These are phyloP conservation scores for Globisporangium abappressorium DNA, from an alignment of 352 stramenopile genomes.

Conservation along the genomic window DNA sequence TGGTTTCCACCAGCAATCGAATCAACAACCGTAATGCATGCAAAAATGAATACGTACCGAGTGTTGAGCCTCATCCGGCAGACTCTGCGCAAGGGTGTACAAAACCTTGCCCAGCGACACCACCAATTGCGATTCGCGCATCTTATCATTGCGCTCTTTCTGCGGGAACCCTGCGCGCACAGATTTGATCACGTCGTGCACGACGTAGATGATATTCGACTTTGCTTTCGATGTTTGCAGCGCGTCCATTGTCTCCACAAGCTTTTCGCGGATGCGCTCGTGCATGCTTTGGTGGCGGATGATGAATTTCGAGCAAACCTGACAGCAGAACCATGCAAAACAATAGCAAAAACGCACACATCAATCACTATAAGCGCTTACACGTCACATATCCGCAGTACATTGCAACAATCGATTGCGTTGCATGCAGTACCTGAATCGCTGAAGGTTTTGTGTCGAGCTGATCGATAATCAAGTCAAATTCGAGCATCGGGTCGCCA, in stretches of 20 bases:
- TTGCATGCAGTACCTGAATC: slow-evolving; percentile 52
- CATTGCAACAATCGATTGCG: neutral
- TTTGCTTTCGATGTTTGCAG: slow-evolving; percentile 68
- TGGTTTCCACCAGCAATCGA: neutral
- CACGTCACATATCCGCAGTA: neutral
- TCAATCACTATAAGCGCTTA: slow-evolving; percentile 1
- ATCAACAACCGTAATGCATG: neutral
- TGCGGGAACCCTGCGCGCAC: slow-evolving; percentile 67
- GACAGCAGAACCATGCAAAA: slow-evolving; percentile 9
- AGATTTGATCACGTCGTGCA: slow-evolving; percentile 80
- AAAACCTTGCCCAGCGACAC: slow-evolving; percentile 65
- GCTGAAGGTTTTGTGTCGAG: slow-evolving; percentile 82
- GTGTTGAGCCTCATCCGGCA: slow-evolving; percentile 57
- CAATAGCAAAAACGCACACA: slow-evolving; percentile 5
- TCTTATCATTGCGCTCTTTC: slow-evolving; percentile 73
- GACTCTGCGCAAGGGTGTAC: slow-evolving; percentile 53
- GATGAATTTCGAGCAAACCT: slow-evolving; percentile 86
- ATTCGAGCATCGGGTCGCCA: slow-evolving; percentile 82
- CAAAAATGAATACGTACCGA: slow-evolving; percentile 43
- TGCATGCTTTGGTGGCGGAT: slow-evolving; percentile 74
- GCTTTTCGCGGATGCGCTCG: slow-evolving; percentile 64
- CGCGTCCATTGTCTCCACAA: slow-evolving; percentile 57
- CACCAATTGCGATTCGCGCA: slow-evolving; percentile 67
- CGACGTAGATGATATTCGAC: slow-evolving; percentile 78
- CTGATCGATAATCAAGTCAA: slow-evolving; percentile 82